These are phyloP conservation scores for Lasiosphaeria hispida DNA, from an alignment of 495 filamentous ascomycete species.

Conservation along the genomic window DNA sequence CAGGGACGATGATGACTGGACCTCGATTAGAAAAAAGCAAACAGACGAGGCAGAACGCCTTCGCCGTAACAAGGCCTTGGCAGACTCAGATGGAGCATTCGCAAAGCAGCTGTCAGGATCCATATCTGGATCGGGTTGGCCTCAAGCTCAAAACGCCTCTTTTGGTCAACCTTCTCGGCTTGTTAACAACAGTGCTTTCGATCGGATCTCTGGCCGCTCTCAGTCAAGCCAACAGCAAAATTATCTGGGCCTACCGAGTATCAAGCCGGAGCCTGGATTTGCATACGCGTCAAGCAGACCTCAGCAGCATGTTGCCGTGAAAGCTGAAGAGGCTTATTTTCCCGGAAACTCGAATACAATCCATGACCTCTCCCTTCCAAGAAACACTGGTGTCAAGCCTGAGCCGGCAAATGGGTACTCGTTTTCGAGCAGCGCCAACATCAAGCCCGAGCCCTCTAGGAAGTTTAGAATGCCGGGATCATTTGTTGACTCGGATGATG, in stretches of 20 bases:
- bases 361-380: too few relatives aligned
- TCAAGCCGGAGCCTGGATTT: background rate
- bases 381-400: too few relatives aligned
- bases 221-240: background rate
- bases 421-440: background rate
- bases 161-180: background rate
- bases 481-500: background rate
- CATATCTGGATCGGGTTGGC: too few relatives aligned
- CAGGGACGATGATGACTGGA: slow-evolving; percentile 22
- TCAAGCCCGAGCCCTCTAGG: slow-evolving; percentile 3
- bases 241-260: background rate
- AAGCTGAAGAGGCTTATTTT: too few relatives aligned
- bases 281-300: background rate
- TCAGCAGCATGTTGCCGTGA: too few relatives aligned
- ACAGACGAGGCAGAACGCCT: slow-evolving; percentile 18
- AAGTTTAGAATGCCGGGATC: background rate
- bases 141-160: too few relatives aligned
- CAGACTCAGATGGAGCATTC: slow-evolving; percentile 18
- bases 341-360: too few relatives aligned
- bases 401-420: too few relatives aligned
- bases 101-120: slow-evolving; percentile 14
- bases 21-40: background rate
- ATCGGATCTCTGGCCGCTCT: slow-evolving; percentile 13
- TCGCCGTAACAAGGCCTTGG: slow-evolving; percentile 11
- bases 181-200: slow-evolving; percentile 10